These are phyloP conservation scores for Ottelia alismoides DNA, from an alignment of 106 monocot genomes.

Conservation along the genomic window DNA sequence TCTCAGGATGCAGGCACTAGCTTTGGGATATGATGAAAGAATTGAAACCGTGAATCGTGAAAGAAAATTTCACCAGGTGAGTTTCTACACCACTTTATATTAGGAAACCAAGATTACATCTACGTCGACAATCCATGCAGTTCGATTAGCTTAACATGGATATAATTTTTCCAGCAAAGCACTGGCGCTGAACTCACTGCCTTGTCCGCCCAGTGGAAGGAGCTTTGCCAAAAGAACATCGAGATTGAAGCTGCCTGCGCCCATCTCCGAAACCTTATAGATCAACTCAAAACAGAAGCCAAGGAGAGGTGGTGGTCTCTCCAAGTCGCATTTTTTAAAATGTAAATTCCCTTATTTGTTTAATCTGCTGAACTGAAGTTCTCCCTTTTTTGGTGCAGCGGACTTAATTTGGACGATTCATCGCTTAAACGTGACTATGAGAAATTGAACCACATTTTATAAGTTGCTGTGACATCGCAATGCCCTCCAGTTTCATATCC, in stretches of 20 bases:
- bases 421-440: too few relatives aligned
- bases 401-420: conserved; percentile 25
- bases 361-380: background rate
- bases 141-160: too few relatives aligned
- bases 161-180: conserved; percentile 64
- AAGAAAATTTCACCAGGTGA: conserved; percentile 93
- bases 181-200: conserved; percentile 61
- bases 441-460: too few relatives aligned
- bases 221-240: conserved; percentile 84
- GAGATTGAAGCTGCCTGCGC: conserved; percentile 73
- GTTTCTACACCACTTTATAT: too few relatives aligned
- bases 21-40: conserved; percentile 56
- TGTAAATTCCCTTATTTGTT: conserved; percentile 3
- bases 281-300: conserved; percentile 53
- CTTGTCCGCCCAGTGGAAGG: conserved; percentile 64
- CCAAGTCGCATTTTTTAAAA: background rate
- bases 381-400: conserved; percentile 18
- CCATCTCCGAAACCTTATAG: conserved; percentile 45
- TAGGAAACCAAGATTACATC: too few relatives aligned
- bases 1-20: conserved; percentile 75
- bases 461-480: too few relatives aligned
- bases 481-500: too few relatives aligned
- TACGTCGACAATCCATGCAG: too few relatives aligned
- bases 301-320: conserved; percentile 28
- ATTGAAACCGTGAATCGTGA: conserved; percentile 84